Percentiles rank a stretch among this genome's conserved stretches.
Conservation (phyloP, 2,329 filamentous ascomycete genomes). For the Chaetoscypha palmicola region DNA sequence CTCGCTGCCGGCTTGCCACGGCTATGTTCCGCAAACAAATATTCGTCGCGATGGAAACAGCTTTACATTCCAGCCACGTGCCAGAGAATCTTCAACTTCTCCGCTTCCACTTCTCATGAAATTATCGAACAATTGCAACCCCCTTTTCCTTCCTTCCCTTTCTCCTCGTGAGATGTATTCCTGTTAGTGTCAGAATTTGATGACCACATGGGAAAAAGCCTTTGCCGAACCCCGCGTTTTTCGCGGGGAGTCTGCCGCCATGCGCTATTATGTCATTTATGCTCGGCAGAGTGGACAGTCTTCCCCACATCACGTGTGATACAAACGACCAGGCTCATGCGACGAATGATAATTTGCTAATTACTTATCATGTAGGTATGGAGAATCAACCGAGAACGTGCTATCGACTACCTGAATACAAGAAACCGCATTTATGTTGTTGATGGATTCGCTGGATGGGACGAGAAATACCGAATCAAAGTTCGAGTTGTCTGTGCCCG, state of each 20-base stretch:
- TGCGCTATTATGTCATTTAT: conserved; percentile 23
- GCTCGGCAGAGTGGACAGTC: conserved; percentile 5
- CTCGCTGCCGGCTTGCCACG: neutral
- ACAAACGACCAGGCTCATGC: neutral
- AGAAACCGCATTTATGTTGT: conserved; percentile 97
- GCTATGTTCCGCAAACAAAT: conserved; percentile 7
- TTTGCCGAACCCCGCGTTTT: conserved; percentile 21
- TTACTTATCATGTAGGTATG: conserved; percentile 63
- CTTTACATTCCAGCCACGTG: neutral
- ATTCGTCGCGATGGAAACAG: neutral
- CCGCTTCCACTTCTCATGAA: neutral
- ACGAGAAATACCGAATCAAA: conserved; percentile 94
- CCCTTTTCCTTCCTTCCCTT: neutral
- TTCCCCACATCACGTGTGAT: conserved; percentile 16
- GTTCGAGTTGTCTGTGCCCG: conserved; percentile 97
- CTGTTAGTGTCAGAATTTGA: no score
- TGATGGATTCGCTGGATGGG: conserved; percentile 96
- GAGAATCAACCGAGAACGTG: conserved; percentile 99
- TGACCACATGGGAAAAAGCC: no score
- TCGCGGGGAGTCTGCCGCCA: conserved; percentile 8
- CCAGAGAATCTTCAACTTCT: neutral
- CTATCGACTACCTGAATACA: conserved; percentile 98
- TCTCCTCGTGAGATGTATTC: no score
- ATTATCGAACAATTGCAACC: neutral
- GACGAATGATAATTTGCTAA: conserved; percentile 12